Base-by-base conservation (phyloP, 140 eudicot genomes). In the Stevia rebaudiana region DNA sequence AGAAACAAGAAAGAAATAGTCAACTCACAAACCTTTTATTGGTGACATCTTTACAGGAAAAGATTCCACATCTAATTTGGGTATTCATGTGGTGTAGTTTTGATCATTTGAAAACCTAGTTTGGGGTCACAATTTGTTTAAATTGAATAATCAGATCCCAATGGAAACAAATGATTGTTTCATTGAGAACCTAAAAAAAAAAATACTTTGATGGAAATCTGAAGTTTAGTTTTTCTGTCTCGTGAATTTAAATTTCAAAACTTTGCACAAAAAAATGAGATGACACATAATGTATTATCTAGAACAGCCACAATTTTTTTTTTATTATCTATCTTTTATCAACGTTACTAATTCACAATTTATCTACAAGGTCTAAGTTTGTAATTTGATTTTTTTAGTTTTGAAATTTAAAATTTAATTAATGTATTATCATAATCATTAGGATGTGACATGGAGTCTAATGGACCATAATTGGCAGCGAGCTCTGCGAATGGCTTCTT, bases 401-500 rank as follows among this genome's bases (percentile, higher is more conserved):
- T 44, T 56, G 16, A 68, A 54, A 30, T 63, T 72, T 62, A 13
- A 10, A 33, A 61, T 3, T n/a, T 18, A 44, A 16, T 56, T 51
- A n/a, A 68, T 71, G 23, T n/a, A 40, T 37, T 15, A 43, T 50
- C 52, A 40, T 37, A 9, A 43, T 50, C 52, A 44, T 54, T 41
- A 83, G 95, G 86, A 82, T 63, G 70, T 73, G 17, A 35, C 73
- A 16, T 69, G 72, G 76, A 52, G 62, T 70, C 78, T 82, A 52
- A 12, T 82, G 24, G 86, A 82, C 47, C 95, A 90, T 76, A 91
- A 90, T 63, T 90, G 90, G 88, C 78, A 82, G 36, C 83, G 94
- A 50, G 87, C 97, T 46, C 84, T 90, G 54, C 79, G 95, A 24
- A 86, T 90, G 97, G 74, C 83, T 57, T 84, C 97, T 48, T 90